These are phyloP conservation scores for Saturnispora dispora DNA, from an alignment of 805 yeast genomes.

Conservation along the genomic window DNA sequence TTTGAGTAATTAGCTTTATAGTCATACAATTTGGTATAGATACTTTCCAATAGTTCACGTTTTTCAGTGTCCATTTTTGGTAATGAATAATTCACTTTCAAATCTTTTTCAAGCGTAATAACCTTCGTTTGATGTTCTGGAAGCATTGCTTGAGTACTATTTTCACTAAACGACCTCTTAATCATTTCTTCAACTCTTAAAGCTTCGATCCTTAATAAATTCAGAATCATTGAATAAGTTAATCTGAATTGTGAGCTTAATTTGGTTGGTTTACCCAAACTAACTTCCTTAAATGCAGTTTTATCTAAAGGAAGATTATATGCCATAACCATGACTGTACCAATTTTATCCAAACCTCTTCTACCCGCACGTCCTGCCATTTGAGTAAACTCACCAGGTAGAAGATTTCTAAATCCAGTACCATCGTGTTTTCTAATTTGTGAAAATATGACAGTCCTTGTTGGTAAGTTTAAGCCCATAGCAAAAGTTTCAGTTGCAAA, in stretches of 20 bases:
- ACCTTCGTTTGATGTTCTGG: slow-evolving; percentile 78
- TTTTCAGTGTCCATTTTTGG: slow-evolving; percentile 32
- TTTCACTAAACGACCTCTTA: slow-evolving; percentile 89
- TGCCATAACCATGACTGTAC: slow-evolving; percentile 91
- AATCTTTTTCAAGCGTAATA: slow-evolving; percentile 39
- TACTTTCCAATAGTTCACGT: slow-evolving; percentile 34
- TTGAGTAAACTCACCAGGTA: slow-evolving; percentile 96
- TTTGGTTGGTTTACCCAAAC: slow-evolving; percentile 84
- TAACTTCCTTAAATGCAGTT: slow-evolving; percentile 63
- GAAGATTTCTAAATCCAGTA: slow-evolving; percentile 62
- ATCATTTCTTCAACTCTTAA: slow-evolving; percentile 97
- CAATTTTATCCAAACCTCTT: slow-evolving; percentile 87
- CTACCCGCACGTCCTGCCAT: slow-evolving; percentile 99
- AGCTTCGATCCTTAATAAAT: slow-evolving; percentile 86
- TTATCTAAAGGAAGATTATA: slow-evolving; percentile 54
- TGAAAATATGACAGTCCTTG: slow-evolving; percentile 90
- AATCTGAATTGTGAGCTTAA: slow-evolving; percentile 85
- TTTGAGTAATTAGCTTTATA: slow-evolving; percentile 37
- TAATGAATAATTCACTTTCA: slow-evolving; percentile 23
- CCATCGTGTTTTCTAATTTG: slow-evolving; percentile 89
- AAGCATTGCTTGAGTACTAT: slow-evolving; percentile 69
- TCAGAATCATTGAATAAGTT: slow-evolving; percentile 92
- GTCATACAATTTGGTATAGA: slow-evolving; percentile 28
- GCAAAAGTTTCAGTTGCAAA: slow-evolving; percentile 99
- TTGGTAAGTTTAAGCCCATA: slow-evolving; percentile 95